Conservation (phyloP, 2,329 filamentous ascomycete species). For the Xylariales sp. region DNA sequence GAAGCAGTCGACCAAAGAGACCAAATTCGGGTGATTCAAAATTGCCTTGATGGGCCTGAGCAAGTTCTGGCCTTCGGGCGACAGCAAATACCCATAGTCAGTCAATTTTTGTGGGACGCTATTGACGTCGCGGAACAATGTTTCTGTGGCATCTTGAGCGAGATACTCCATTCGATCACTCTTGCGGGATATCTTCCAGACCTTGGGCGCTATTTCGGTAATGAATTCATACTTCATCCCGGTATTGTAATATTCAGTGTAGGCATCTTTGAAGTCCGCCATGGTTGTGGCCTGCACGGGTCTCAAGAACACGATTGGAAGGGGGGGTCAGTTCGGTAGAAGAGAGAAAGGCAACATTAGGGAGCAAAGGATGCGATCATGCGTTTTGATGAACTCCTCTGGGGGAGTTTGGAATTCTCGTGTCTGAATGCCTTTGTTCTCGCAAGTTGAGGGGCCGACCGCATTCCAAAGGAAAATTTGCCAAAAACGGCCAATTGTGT, state of each 20-base stretch:
- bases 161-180: slow-evolving; percentile 45
- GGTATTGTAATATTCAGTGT: slow-evolving; percentile 24
- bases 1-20: slow-evolving; percentile 57
- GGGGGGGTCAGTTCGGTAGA: neutral
- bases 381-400: slow-evolving; percentile 27
- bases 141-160: slow-evolving; percentile 47
- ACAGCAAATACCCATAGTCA: slow-evolving; percentile 32
- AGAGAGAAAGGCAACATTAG: slow-evolving; percentile 8
- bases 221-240: slow-evolving; percentile 46
- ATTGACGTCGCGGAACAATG: slow-evolving; percentile 31
- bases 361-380: slow-evolving; percentile 17
- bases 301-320: slow-evolving; percentile 8
- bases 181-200: slow-evolving; percentile 48
- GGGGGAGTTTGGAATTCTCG: slow-evolving; percentile 33
- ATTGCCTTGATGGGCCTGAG: slow-evolving; percentile 50
- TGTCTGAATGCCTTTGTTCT: slow-evolving; percentile 46
- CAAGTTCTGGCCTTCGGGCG: slow-evolving; percentile 42
- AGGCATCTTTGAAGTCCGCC: slow-evolving; percentile 34
- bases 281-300: slow-evolving; percentile 24
- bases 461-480: slow-evolving; percentile 43
- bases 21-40: slow-evolving; percentile 63
- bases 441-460: slow-evolving; percentile 27
- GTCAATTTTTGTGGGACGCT: slow-evolving; percentile 17
- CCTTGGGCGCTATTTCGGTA: slow-evolving; percentile 42
- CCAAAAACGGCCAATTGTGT: slow-evolving; percentile 35